Conservation (phyloP, 306 rosid genomes). For the Cercis canadensis region DNA sequence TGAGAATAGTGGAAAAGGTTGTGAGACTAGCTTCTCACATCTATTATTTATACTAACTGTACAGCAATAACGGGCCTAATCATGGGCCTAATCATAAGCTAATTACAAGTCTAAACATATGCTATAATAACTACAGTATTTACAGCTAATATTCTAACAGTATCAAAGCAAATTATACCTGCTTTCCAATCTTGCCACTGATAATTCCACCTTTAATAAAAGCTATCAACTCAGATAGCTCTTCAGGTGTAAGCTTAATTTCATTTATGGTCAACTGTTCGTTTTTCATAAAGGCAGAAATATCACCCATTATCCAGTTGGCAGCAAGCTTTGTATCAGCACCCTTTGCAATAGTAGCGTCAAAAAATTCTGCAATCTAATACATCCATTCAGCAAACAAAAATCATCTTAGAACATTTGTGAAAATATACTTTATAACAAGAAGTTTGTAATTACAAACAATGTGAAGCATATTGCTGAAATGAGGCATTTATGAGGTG, state of each 20-base stretch:
- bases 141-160: too few relatives aligned
- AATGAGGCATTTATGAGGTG: not conserved
- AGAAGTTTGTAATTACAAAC: slow-evolving; percentile 21
- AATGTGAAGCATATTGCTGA: not conserved
- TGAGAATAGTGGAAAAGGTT: too few relatives aligned
- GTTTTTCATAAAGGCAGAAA: slow-evolving; percentile 88
- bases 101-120: too few relatives aligned
- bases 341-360: slow-evolving; percentile 77
- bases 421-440: slow-evolving; percentile 20
- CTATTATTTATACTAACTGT: too few relatives aligned
- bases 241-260: slow-evolving; percentile 78
- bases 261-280: slow-evolving; percentile 81
- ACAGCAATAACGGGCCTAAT: too few relatives aligned
- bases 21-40: too few relatives aligned
- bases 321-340: slow-evolving; percentile 88
- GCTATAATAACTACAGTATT: too few relatives aligned
- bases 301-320: slow-evolving; percentile 96
- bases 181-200: slow-evolving; percentile 96
- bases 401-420: slow-evolving; percentile 32
- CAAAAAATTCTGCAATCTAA: slow-evolving; percentile 86
- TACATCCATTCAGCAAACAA: slow-evolving; percentile 40
- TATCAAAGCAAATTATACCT: slow-evolving; percentile 57
- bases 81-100: too few relatives aligned
- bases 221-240: slow-evolving; percentile 85
- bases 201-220: slow-evolving; percentile 77